These are phyloP conservation scores for Incumbomyces delicatus DNA, from an alignment of 2,329 filamentous ascomycete species.

Conservation along the genomic window DNA sequence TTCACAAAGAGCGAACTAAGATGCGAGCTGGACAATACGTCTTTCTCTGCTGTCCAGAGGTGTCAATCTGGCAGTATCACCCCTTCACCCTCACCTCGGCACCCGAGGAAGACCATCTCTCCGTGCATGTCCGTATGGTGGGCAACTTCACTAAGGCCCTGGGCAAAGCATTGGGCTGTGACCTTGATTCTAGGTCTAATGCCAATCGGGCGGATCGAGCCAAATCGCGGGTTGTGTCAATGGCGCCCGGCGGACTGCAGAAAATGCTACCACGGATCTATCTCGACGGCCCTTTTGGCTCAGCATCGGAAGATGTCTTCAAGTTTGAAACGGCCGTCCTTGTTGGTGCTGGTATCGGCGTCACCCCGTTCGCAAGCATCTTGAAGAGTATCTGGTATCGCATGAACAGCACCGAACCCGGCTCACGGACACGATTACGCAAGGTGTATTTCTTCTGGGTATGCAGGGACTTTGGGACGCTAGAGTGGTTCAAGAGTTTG, in stretches of 20 bases:
- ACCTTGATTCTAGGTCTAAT: constrained; percentile 5
- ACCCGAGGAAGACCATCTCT: constrained; percentile 83
- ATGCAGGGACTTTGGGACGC: constrained; percentile 76
- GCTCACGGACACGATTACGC: constrained; percentile 60
- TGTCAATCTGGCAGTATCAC: constrained; percentile 82
- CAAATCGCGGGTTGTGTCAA: constrained; percentile 51
- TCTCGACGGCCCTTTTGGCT: constrained; percentile 76
- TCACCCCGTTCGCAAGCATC: constrained; percentile 44
- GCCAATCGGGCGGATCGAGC: constrained; percentile 26
- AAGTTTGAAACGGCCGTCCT: constrained; percentile 44
- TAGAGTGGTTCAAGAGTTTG: constrained; percentile 82
- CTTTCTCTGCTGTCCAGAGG: constrained; percentile 76
- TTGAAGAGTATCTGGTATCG: constrained; percentile 85
- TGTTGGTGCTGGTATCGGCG: constrained; percentile 43
- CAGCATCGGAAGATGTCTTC: constrained; percentile 78
- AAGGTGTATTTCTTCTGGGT: constrained; percentile 95
- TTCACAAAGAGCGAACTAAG: constrained; percentile 81
- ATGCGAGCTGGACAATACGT: constrained; percentile 72
- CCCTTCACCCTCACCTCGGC: constrained; percentile 80
- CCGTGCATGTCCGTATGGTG: constrained; percentile 72
- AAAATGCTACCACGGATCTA: constrained; percentile 68
- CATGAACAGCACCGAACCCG: constrained; percentile 56
- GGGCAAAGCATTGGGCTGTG: constrained; percentile 61
- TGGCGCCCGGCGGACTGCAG: constrained; percentile 51
- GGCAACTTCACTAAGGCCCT: constrained; percentile 69